Evolutionary conservation across 2,329 filamentous ascomycete species (phyloP), one percentile per base, ranked within the genome.

Genomic region (Aspergillus ochraceus): DNA sequence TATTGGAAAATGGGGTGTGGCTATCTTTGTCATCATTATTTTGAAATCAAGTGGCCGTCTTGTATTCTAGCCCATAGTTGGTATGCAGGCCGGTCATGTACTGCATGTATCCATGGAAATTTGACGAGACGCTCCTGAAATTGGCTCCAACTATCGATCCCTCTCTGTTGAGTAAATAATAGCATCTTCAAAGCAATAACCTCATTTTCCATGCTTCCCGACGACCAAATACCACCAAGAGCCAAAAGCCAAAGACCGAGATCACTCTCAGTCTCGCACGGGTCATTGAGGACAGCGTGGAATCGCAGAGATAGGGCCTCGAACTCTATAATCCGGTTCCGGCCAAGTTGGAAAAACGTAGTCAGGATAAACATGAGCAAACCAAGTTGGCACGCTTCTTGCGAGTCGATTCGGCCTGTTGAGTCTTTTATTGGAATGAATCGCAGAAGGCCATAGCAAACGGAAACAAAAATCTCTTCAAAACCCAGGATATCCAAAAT

Each of bases 391-490:
- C 14, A 55, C n/a, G 22, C 46, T 17, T 52, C 29, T 42, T 59
- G 53, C 9, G 26, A 17, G 26, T 52, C 55, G 50, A 22, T 2
- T 20, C 8, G 49, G 6, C 19, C 20, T 6, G 14, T 45, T 9
- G 45, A 39, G 17, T 57, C 26, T 4, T 49, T 39, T 3, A 63
- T 47, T 19, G 56, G 49, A 14, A 47, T 39, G 26, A 63, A 63
- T 3, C 39, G 51, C 10, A 59, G 50, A 4, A 63, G 51, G 12
- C 61, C 46, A 45, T 55, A 59, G 26, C 59, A 58, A 36, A 63
- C 24, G 17, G 61, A 63, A 17, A 61, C 24, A 4, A 63, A 36
- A 5, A 52, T 42, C 32, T 63, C 61, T 45, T 54, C 49, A 26
- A 61, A 63, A 1, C 32, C 26, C 10, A 59, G 6, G 2, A 54